Conservation (phyloP, 2,329 filamentous ascomycete species). For the Penicillium sp. region DNA sequence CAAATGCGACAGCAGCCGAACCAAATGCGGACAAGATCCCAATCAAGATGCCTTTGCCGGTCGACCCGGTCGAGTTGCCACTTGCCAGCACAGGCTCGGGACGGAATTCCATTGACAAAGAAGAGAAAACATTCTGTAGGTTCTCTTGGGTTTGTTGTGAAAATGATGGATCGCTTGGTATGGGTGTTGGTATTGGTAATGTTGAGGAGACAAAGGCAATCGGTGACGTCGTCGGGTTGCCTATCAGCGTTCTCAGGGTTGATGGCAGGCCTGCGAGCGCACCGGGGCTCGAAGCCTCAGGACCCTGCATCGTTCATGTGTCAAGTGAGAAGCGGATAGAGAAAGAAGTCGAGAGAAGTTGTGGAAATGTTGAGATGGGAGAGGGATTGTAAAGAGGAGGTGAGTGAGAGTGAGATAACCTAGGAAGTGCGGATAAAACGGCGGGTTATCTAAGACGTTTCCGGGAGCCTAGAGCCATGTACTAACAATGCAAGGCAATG, state of each 20-base stretch:
- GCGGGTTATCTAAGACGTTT: conserved; percentile 30
- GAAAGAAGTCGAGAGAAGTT: not conserved
- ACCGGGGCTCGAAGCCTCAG: conserved; percentile 40
- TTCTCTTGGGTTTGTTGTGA: conserved; percentile 25
- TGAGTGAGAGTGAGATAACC: conserved; percentile 14
- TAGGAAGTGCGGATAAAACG: conserved; percentile 15
- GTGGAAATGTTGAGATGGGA: not conserved
- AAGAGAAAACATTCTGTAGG: conserved; percentile 42
- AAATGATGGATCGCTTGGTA: conserved; percentile 12
- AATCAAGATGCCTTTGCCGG: conserved; percentile 81
- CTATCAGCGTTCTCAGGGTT: conserved; percentile 34
- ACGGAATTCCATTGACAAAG: conserved; percentile 25
- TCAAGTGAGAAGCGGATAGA: conserved; percentile 5
- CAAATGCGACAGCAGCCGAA: conserved; percentile 77
- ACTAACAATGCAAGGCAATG: conserved; percentile 3
- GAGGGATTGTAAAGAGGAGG: not conserved
- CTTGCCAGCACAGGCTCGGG: conserved; percentile 30
- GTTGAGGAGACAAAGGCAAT: conserved; percentile 16
- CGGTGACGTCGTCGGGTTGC: conserved; percentile 29
- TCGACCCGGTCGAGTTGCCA: conserved; percentile 50
- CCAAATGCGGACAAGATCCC: conserved; percentile 92
- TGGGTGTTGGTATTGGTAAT: conserved; percentile 10
- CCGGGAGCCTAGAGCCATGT: conserved; percentile 7
- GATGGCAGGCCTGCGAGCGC: conserved; percentile 36
- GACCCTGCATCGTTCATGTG: conserved; percentile 42